Evolutionary conservation across 2,329 filamentous ascomycete species (phyloP), one percentile per base, ranked within the genome.

Genomic region (Diplodia scrobiculata): DNA sequence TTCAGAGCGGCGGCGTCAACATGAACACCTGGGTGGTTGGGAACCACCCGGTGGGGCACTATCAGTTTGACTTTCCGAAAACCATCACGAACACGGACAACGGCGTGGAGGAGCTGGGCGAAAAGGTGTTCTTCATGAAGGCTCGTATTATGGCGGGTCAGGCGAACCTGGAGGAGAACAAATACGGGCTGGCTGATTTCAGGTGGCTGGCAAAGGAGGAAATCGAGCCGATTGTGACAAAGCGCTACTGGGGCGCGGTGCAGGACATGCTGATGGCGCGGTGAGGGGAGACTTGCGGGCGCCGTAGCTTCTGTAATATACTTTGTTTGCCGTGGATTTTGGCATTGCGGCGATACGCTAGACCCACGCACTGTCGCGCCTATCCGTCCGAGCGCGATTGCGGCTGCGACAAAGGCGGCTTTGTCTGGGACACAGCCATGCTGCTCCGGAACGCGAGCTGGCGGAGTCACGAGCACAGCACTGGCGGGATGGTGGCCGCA

Each of bases 1-100:
- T 89, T 63, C 84, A 91, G 72, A 83, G 91, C 3, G 92, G 89
- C 10, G 95, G 95, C 67, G 81, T 91, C 68, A 96, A 99, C 84
- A 98, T 99, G 93, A 98, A 98, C 82, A 97, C 92, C 65, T 99
- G 95, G 93, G 87, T 98, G 71, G 91, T 99, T 62, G 94, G 92
- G 68, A 92, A 92, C 72, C 90, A 90, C 67, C 95, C 95, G 11
- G 86, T 97, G 67, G 94, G 93, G 29, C 90, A 97, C 79, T 80
- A 90, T 73, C 83, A 91, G 70, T 81, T 81, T 68, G 80, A 86
- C 69, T 84, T 82, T 83, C 84, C 71, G 77, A 66, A 55, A 38
- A 47, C 70, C 0, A 66, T 70, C 5, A 72, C 72, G 25, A 69
- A 69, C 69, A 66, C 67, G 69, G 73, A 54, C 70, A 70, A n/a